Conservation (phyloP, 371 early-diverging fungal genomes). For the Mortierella sp. region DNA sequence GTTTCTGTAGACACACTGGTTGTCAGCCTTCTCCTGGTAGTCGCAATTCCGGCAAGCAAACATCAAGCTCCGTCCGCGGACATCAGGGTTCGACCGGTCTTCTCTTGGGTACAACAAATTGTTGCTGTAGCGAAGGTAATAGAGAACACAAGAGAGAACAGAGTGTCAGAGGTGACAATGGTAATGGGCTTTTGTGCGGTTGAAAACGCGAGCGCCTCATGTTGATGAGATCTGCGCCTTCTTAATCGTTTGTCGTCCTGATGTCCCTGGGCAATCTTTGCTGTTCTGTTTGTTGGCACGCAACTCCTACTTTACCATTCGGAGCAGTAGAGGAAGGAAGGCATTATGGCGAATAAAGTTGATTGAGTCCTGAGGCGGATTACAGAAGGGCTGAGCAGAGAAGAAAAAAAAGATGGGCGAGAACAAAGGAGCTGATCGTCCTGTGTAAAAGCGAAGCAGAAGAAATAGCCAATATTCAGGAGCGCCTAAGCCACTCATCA, state of each 20-base stretch:
- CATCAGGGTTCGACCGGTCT: constrained; percentile 69
- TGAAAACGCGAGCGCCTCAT: not conserved
- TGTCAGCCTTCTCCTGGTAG: constrained; percentile 87
- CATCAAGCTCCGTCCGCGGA: constrained; percentile 69
- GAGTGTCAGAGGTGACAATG: not conserved
- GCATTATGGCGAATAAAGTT: constrained; percentile 60
- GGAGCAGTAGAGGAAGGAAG: constrained; percentile 80
- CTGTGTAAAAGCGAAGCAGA: not conserved
- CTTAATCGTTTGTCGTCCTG: not conserved
- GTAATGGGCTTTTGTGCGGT: not conserved
- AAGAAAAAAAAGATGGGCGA: not conserved
- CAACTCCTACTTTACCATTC: constrained; percentile 68
- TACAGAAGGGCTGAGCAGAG: not conserved
- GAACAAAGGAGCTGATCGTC: not conserved
- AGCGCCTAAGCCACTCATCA: too few relatives aligned
- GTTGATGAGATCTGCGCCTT: not conserved
- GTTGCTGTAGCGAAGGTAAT: constrained; percentile 68
- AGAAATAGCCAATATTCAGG: not conserved
- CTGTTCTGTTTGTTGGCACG: not conserved
- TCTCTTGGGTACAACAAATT: constrained; percentile 98
- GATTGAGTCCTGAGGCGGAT: not conserved
- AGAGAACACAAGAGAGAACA: not conserved
- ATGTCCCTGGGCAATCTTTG: not conserved
- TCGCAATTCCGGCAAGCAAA: constrained; percentile 97
- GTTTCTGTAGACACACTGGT: constrained; percentile 89